Evolutionary conservation across 805 yeast genomes (phyloP).

Genomic region (Monosporozyma aquatica): DNA sequence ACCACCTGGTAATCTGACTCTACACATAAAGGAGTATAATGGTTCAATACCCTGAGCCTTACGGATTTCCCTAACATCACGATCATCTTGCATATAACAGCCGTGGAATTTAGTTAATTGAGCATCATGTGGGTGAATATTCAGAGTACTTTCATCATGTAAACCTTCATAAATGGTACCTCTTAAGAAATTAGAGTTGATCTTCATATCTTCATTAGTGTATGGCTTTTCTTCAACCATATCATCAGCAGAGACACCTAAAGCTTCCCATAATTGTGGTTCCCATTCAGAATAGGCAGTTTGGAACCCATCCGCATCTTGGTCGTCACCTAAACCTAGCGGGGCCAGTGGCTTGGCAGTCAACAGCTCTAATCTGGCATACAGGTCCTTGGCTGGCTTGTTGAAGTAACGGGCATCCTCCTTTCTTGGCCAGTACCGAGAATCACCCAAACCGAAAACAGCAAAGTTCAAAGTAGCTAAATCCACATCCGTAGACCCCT

Average conservation of each 20-base stretch:
- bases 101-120: constrained; percentile 97
- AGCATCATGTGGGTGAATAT: constrained; percentile 82
- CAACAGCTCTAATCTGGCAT: constrained; percentile 51
- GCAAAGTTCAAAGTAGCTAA: constrained; percentile 56
- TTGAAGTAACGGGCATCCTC: constrained; percentile 91
- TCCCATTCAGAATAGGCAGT: constrained; percentile 92
- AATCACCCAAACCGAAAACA: constrained; percentile 88
- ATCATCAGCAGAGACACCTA: constrained; percentile 75
- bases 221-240: constrained; percentile 83
- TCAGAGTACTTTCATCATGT: constrained; percentile 75
- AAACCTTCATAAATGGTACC: constrained; percentile 90
- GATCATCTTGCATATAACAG: constrained; percentile 96
- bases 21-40: constrained; percentile 92
- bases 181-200: constrained; percentile 75
- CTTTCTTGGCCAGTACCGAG: constrained; percentile 94
- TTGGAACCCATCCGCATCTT: constrained; percentile 90
- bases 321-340: constrained; percentile 90
- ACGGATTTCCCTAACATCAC: constrained; percentile 89
- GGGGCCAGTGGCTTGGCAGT: constrained; percentile 70
- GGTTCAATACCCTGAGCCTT: constrained; percentile 91
- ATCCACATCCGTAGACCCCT: constrained; percentile 54
- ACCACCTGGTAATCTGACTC: constrained; percentile 93
- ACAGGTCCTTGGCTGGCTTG: constrained; percentile 76
- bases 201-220: constrained; percentile 93
- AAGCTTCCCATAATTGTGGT: constrained; percentile 71